Percentiles rank a stretch among this genome's conserved stretches.
Conservation (phyloP, 1,139 yeast genomes). For the Suhomyces bribrorum region DNA sequence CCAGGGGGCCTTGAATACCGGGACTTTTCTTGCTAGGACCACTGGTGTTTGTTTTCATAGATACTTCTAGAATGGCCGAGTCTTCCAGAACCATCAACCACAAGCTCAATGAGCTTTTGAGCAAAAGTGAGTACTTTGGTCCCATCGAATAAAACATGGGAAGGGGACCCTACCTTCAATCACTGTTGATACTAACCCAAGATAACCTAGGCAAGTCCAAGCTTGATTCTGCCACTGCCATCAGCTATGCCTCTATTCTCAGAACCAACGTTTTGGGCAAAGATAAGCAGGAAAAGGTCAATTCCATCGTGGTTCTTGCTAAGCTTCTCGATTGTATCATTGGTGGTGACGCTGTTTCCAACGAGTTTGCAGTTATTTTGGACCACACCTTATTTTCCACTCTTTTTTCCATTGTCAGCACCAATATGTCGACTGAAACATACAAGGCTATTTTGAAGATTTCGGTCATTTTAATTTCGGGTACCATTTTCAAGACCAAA, state of each 20-base stretch:
- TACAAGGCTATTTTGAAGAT: conserved; percentile 52
- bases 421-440: conserved; percentile 51
- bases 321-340: conserved; percentile 49
- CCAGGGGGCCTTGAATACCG: conserved; percentile 2
- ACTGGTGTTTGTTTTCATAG: not conserved
- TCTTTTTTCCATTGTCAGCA: conserved; percentile 45
- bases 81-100: conserved; percentile 48
- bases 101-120: conserved; percentile 45
- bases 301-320: conserved; percentile 55
- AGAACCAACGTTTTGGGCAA: conserved; percentile 44
- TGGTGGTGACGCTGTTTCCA: conserved; percentile 41
- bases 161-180: not conserved
- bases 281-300: conserved; percentile 54
- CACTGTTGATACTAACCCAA: conserved; percentile 15
- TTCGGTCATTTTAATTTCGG: conserved; percentile 45
- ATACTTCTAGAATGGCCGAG: conserved; percentile 25
- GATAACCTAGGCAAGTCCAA: conserved; percentile 32
- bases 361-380: conserved; percentile 39
- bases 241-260: conserved; percentile 38
- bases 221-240: conserved; percentile 38
- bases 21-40: not conserved
- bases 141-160: not conserved
- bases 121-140: conserved; percentile 36
- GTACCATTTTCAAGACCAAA: conserved; percentile 41
- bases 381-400: conserved; percentile 46